Conservation (phyloP, 2,329 filamentous ascomycete species). For the Diaporthe humulicola region DNA sequence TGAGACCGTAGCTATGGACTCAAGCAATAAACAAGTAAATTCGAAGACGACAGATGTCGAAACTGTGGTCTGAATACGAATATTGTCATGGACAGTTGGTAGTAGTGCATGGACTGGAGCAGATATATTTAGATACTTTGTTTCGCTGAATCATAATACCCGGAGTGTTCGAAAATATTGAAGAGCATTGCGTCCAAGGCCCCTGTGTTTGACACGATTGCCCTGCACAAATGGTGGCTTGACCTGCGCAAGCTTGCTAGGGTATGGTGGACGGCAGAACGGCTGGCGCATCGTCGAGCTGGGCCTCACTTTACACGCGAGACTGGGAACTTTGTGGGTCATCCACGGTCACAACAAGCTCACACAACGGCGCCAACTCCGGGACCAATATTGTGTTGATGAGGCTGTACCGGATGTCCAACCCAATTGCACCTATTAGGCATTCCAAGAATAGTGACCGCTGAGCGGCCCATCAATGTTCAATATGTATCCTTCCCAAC, state of each 20-base stretch:
- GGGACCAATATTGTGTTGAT: too few species aligned
- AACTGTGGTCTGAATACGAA: background rate
- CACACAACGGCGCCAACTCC: too few species aligned
- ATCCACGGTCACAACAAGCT: background rate
- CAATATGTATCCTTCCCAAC: too few species aligned
- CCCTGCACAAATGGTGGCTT: background rate
- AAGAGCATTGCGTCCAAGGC: background rate
- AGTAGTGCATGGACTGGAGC: too few species aligned
- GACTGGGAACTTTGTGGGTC: background rate
- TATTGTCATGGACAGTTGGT: too few species aligned
- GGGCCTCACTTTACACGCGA: background rate
- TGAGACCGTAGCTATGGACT: background rate
- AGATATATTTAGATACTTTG: background rate
- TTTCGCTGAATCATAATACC: background rate
- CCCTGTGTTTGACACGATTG: background rate
- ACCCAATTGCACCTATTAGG: too few species aligned
- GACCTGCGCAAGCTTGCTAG: too few species aligned
- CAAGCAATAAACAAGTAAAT: background rate
- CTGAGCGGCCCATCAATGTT: too few species aligned
- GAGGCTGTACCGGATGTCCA: too few species aligned
- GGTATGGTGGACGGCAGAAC: too few species aligned
- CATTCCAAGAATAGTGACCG: too few species aligned
- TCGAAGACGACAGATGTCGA: slow-evolving; percentile 23
- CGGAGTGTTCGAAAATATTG: background rate
- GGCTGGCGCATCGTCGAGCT: background rate